phyloP scores from a whole-genome alignment of 2,329 filamentous ascomycete genomes.

The Helotiales sp. region DNA sequence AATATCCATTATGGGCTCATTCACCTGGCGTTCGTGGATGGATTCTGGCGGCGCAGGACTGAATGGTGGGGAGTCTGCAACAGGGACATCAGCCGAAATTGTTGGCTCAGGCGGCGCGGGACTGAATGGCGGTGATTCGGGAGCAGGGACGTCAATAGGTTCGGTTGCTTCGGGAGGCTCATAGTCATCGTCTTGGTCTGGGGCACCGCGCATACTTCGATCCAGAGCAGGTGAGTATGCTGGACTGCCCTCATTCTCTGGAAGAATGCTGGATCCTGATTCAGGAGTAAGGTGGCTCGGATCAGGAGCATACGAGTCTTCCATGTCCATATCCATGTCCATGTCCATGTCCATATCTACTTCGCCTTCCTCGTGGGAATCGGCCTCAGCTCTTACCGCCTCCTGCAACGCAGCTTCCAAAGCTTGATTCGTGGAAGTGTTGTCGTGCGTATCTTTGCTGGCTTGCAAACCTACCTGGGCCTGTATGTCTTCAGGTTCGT shows the following conservation, averaged over 20 bases:
- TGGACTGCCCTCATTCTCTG: slow-evolving; percentile 22
- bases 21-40: slow-evolving; percentile 28
- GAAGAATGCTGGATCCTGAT: slow-evolving; percentile 6
- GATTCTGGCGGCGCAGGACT: slow-evolving; percentile 41
- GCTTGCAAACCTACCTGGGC: neutral
- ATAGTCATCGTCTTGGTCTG: slow-evolving; percentile 49
- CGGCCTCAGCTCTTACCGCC: slow-evolving; percentile 30
- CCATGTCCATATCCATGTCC: slow-evolving; percentile 15
- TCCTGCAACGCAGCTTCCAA: slow-evolving; percentile 32
- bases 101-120: slow-evolving; percentile 39
- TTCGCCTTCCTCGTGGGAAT: slow-evolving; percentile 18
- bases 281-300: slow-evolving; percentile 14
- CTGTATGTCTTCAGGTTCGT: neutral
- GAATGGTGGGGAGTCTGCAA: slow-evolving; percentile 41
- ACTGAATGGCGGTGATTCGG: slow-evolving; percentile 43
- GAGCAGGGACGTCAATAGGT: slow-evolving; percentile 20
- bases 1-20: slow-evolving; percentile 31
- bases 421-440: slow-evolving; percentile 21
- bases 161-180: slow-evolving; percentile 51
- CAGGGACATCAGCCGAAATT: slow-evolving; percentile 21
- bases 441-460: neutral
- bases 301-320: slow-evolving; percentile 27
- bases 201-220: slow-evolving; percentile 13
- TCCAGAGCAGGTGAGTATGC: slow-evolving; percentile 28
- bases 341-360: slow-evolving; percentile 26